Base-by-base conservation (phyloP, 305 asterid genomes). In the Fraxinus ornus region DNA sequence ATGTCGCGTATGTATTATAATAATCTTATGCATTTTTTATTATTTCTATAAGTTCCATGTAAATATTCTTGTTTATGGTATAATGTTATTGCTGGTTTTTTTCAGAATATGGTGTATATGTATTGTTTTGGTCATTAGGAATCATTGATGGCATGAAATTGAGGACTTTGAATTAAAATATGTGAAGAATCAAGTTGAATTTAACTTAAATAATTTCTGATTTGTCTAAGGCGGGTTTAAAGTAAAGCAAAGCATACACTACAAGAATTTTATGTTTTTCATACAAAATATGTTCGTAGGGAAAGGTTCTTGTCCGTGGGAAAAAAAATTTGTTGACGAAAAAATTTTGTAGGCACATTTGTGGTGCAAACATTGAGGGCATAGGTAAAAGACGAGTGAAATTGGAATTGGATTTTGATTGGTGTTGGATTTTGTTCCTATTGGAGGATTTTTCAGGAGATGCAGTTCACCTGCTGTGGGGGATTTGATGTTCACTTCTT, bases 1-100 rank as follows among this genome's bases (percentile, higher is more conserved):
- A 82, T 77, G 86, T 97, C 5, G 98, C 98, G 99, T 96, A 90
- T 79, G 94, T 86, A 75, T 82, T 55, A 2, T n/a, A 64, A n/a
- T 8, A 26, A 39, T n/a, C n/a, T n/a, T 19, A 21, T 21, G 19
- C 37, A 13, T 17, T 77, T n/a, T n/a, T n/a, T n/a, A n/a, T n/a
- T n/a, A n/a, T n/a, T n/a, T n/a, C n/a, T n/a, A n/a, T n/a, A n/a
- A n/a, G n/a, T n/a, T n/a, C n/a, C n/a, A n/a, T n/a, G n/a, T n/a
- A n/a, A n/a, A n/a, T n/a, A n/a, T n/a, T 82, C 72, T 64, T 21
- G 49, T 41, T 74, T 57, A 28, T 24, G 39, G 49, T 15, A 32
- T n/a, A 62, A 19, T 60, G 35, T 55, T 21, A 17, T 35, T 10
- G 75, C n/a, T 7, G 4, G 24, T 19, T 60, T 60, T 36, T 78